phyloP scores from a whole-genome alignment of 2,329 filamentous ascomycete genomes.

The Trichocomaceae sp. region DNA sequence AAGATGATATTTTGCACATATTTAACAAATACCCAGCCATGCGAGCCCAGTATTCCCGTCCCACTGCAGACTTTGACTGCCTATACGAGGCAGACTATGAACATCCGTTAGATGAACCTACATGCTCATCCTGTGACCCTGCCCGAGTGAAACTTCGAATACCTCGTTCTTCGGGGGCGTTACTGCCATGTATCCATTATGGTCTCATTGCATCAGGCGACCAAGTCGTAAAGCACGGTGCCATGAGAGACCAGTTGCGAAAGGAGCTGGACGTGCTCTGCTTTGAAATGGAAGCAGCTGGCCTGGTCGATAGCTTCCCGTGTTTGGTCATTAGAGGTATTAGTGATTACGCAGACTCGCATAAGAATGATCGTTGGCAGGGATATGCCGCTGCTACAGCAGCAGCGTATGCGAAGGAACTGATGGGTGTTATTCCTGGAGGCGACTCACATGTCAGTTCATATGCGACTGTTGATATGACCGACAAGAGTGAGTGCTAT shows the following conservation, averaged over 20 bases:
- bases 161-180: neutral
- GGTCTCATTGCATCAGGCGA: constrained; percentile 3
- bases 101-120: neutral
- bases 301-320: neutral
- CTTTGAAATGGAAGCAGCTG: constrained; percentile 6
- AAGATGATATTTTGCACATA: neutral
- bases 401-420: constrained; percentile 21
- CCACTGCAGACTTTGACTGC: neutral
- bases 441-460: neutral
- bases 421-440: constrained; percentile 10
- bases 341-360: constrained; percentile 25
- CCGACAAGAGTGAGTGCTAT: neutral
- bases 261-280: constrained; percentile 1
- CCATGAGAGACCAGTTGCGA: neutral
- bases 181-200: neutral
- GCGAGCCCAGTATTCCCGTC: neutral
- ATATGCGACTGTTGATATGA: neutral
- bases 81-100: constrained; percentile 7
- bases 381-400: constrained; percentile 25
- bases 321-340: constrained; percentile 2
- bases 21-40: neutral
- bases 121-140: constrained; percentile 2
- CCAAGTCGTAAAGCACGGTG: constrained; percentile 1
- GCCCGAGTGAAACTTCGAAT: neutral
- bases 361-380: constrained; percentile 23